phyloP scores from a whole-genome alignment of 2,329 filamentous ascomycete species.

The Hymenoscyphus linearis region DNA sequence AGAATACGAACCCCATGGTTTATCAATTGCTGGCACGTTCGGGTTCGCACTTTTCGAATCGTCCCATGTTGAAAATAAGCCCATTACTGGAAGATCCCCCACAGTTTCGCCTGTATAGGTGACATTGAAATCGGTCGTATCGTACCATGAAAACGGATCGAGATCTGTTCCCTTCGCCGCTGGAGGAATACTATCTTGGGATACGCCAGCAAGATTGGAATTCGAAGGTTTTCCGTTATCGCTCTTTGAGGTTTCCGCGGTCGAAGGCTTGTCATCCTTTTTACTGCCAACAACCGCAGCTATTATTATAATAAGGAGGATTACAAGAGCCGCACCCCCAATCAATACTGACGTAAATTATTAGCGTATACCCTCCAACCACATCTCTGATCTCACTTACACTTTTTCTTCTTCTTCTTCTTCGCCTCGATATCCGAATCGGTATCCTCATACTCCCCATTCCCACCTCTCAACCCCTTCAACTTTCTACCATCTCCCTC shows the following conservation, averaged over 20 bases:
- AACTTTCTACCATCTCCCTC: conserved; percentile 54
- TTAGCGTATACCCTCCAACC: conserved; percentile 15
- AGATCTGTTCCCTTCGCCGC: conserved; percentile 69
- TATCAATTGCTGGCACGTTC: conserved; percentile 71
- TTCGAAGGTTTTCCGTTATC: conserved; percentile 29
- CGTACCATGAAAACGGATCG: conserved; percentile 88
- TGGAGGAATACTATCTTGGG: conserved; percentile 44
- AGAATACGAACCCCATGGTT: conserved; percentile 71
- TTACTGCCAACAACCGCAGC: conserved; percentile 64
- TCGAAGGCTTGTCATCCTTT: conserved; percentile 33
- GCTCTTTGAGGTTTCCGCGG: conserved; percentile 13
- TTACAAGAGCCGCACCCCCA: conserved; percentile 46
- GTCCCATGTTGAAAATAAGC: conserved; percentile 79
- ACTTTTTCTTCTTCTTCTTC: conserved; percentile 50
- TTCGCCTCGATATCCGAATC: conserved; percentile 32
- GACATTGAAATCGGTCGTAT: conserved; percentile 86
- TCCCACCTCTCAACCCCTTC: conserved; percentile 46
- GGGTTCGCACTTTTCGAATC: conserved; percentile 74
- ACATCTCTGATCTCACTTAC: conserved; percentile 44
- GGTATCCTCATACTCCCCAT: conserved; percentile 36
- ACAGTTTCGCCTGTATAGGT: conserved; percentile 85
- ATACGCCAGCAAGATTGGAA: conserved; percentile 47
- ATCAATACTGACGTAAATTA: conserved; percentile 39
- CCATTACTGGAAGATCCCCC: conserved; percentile 86
- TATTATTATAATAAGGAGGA: conserved; percentile 63